Percentiles rank a stretch among this genome's conserved stretches.
Conservation (phyloP, 495 filamentous ascomycete species). For the Neurospora sp. region DNA sequence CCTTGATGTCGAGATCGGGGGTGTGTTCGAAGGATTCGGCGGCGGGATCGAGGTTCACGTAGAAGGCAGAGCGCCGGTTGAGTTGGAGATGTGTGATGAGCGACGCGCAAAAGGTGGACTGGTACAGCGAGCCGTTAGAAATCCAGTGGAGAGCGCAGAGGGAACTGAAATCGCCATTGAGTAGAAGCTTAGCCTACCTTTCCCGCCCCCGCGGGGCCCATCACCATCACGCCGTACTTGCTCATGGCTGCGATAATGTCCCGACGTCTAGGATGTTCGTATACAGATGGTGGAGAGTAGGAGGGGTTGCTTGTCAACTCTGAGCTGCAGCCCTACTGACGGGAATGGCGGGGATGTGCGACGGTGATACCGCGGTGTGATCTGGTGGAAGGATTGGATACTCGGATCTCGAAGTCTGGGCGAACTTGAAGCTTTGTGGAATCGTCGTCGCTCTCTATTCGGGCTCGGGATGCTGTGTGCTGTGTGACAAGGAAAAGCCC, state of each 20-base stretch:
- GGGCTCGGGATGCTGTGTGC: neutral
- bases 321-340: neutral
- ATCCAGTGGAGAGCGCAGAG: neutral
- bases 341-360: neutral
- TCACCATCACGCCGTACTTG: constrained; percentile 88
- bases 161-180: neutral
- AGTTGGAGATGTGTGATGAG: constrained; percentile 85
- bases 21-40: constrained; percentile 86
- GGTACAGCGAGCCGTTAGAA: constrained; percentile 8
- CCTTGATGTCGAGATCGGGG: constrained; percentile 94
- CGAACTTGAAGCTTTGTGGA: neutral
- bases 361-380: neutral
- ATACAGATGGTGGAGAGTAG: neutral
- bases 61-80: constrained; percentile 80
- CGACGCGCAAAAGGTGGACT: constrained; percentile 90
- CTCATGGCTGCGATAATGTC: constrained; percentile 49
- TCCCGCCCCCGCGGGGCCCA: constrained; percentile 84
- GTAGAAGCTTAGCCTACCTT: constrained; percentile 44
- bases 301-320: neutral
- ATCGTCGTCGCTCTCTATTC: neutral
- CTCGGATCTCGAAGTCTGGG: neutral
- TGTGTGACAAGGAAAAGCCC: neutral
- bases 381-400: neutral
- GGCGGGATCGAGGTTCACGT: constrained; percentile 95
- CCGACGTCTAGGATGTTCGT: neutral